Evolutionary conservation across 108 stramenopile genomes (phyloP).

Genomic region (Chaetoceros tenuissimus): DNA sequence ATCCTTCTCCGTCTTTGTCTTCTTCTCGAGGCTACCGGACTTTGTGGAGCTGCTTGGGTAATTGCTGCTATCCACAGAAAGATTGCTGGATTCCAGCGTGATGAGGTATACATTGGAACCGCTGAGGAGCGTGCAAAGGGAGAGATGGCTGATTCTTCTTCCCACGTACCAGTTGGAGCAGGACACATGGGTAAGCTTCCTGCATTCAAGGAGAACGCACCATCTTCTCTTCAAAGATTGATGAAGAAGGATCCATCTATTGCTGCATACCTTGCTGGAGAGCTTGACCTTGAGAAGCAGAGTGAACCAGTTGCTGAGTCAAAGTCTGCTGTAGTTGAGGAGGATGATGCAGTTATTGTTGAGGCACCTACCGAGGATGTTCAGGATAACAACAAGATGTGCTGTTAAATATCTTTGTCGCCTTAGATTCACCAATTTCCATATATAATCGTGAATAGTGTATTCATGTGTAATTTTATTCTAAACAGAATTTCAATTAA

Average conservation of each 20-base stretch:
- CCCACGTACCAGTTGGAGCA: slow-evolving; percentile 6
- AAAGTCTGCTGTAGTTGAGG: background rate
- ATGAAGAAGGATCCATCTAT: background rate
- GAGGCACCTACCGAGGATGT: too few species aligned
- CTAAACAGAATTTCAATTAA: too few species aligned
- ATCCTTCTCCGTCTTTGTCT: slow-evolving; percentile 34
- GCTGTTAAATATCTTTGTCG: too few species aligned
- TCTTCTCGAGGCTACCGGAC: slow-evolving; percentile 36
- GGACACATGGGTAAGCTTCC: slow-evolving; percentile 17
- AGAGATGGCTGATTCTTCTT: slow-evolving; percentile 7
- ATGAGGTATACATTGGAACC: slow-evolving; percentile 65
- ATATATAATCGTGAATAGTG: too few species aligned
- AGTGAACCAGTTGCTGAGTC: background rate
- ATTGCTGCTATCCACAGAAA: slow-evolving; percentile 43
- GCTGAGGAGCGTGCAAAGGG: slow-evolving; percentile 48
- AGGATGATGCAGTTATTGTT: too few species aligned
- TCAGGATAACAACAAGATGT: too few species aligned
- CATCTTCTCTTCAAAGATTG: background rate
- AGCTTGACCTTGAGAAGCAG: too few species aligned
- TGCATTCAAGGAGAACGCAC: slow-evolving; percentile 9
- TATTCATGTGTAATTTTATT: too few species aligned
- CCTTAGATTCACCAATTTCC: too few species aligned
- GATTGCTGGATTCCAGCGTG: slow-evolving; percentile 35
- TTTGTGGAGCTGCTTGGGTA: slow-evolving; percentile 52
- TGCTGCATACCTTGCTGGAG: background rate